Conservation (phyloP, 495 filamentous ascomycete species). For the Lindgomyces ingoldianus region DNA sequence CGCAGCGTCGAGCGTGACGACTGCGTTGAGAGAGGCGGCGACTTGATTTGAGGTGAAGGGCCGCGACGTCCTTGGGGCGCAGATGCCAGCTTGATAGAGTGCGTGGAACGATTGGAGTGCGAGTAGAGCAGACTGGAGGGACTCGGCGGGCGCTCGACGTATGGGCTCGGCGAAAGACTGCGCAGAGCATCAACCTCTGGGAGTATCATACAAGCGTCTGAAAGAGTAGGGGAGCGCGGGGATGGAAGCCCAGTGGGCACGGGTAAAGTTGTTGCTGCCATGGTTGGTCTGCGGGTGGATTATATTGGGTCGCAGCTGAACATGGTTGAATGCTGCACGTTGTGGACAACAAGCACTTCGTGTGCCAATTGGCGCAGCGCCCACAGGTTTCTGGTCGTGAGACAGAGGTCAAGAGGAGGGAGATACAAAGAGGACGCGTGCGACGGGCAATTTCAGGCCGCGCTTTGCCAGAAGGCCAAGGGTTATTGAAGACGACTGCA, state of each 20-base stretch:
- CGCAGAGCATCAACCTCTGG: slow-evolving; percentile 51
- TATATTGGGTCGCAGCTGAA: slow-evolving; percentile 32
- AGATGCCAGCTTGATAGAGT: slow-evolving; percentile 27
- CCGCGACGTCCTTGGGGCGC: slow-evolving; percentile 24
- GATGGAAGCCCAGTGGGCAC: slow-evolving; percentile 29
- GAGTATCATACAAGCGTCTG: slow-evolving; percentile 93
- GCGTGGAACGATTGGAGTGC: slow-evolving; percentile 23
- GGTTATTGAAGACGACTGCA: slow-evolving; percentile 5
- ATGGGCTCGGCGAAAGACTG: slow-evolving; percentile 30
- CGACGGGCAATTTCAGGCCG: slow-evolving; percentile 13
- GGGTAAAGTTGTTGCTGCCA: slow-evolving; percentile 15
- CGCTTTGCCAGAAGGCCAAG: slow-evolving; percentile 3
- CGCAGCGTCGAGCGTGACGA: slow-evolving; percentile 31
- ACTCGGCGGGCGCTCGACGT: slow-evolving; percentile 31
- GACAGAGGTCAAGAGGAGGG: slow-evolving; percentile 5
- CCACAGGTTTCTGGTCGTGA: neutral
- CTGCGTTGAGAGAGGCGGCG: slow-evolving; percentile 23
- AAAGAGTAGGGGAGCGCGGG: slow-evolving; percentile 75
- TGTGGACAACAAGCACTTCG: neutral
- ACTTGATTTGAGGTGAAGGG: slow-evolving; percentile 16
- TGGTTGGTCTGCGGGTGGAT: slow-evolving; percentile 4
- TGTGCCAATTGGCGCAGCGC: neutral
- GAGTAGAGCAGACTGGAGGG: slow-evolving; percentile 25
- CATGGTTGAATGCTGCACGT: slow-evolving; percentile 16
- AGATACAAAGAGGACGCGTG: slow-evolving; percentile 19